Evolutionary conservation across 106 monocot genomes (phyloP).

Genomic region (Dioscorea alata): DNA sequence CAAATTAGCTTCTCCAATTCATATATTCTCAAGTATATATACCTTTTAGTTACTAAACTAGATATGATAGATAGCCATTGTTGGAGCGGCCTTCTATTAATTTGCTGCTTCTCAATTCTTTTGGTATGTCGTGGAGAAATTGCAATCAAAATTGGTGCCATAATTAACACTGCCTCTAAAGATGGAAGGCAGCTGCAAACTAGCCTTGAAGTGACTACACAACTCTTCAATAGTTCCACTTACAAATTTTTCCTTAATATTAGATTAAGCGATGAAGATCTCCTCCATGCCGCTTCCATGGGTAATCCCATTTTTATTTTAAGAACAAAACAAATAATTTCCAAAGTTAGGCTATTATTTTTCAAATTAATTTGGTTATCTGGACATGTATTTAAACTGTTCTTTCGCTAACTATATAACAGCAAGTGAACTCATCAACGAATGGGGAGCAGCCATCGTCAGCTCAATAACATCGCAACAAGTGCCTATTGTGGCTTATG

Average conservation of each 20-base stretch:
- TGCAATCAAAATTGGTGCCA: not conserved
- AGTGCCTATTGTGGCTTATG: not conserved
- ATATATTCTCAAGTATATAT: too few species aligned
- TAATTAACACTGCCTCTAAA: not conserved
- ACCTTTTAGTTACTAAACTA: too few species aligned
- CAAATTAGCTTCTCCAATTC: too few species aligned
- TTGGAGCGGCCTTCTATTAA: not conserved
- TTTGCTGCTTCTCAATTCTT: not conserved
- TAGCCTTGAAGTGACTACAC: not conserved
- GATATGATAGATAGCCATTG: too few species aligned
- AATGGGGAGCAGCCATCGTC: constrained; percentile 4
- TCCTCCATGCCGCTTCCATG: not conserved
- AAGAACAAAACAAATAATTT: too few species aligned
- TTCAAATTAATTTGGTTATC: not conserved
- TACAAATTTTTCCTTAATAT: not conserved
- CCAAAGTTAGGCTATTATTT: not conserved
- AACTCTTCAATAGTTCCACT: not conserved
- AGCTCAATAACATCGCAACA: not conserved
- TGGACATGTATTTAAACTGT: not conserved
- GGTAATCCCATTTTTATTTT: not conserved
- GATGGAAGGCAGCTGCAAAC: not conserved
- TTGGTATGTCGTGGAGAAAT: not conserved
- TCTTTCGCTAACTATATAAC: not conserved
- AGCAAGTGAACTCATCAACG: not conserved
- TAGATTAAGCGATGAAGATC: not conserved